Evolutionary conservation across 164 flowering plant genomes (phyloP).

Genomic region (Platanus orientalis): DNA sequence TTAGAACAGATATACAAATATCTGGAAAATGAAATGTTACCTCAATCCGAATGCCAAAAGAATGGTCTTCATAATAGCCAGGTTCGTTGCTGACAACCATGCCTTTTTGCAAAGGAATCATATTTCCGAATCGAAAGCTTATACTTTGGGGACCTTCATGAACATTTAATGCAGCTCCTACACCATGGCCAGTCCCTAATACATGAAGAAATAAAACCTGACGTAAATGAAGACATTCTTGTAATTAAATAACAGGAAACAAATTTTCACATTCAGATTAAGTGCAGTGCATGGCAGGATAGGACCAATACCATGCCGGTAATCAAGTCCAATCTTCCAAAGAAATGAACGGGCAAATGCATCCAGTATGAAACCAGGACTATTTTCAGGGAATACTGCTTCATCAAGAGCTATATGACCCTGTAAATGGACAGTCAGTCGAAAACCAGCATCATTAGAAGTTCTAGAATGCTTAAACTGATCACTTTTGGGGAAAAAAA

Average conservation of each 20-base stretch:
- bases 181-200: constrained; percentile 97
- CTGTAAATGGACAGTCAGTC: constrained; percentile 34
- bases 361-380: constrained; percentile 96
- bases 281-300: background rate
- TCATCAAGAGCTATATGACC: constrained; percentile 98
- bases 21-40: constrained; percentile 25
- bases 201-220: background rate
- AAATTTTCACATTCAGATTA: background rate
- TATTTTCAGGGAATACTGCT: constrained; percentile 89
- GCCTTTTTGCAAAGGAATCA: constrained; percentile 73
- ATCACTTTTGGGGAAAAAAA: too few species aligned
- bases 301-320: constrained; percentile 77
- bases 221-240: background rate
- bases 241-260: background rate
- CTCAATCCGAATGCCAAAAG: constrained; percentile 96
- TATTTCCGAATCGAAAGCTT: constrained; percentile 85
- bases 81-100: constrained; percentile 98
- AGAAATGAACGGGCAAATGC: constrained; percentile 89
- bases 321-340: constrained; percentile 98
- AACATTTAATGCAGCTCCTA: constrained; percentile 96
- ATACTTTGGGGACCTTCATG: constrained; percentile 99
- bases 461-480: too few species aligned
- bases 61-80: constrained; percentile 93
- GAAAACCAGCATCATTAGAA: background rate
- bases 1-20: background rate